Percentiles rank a stretch among this genome's conserved stretches.
Conservation (phyloP, 2,329 filamentous ascomycete genomes). For the Diplodia scrobiculata region DNA sequence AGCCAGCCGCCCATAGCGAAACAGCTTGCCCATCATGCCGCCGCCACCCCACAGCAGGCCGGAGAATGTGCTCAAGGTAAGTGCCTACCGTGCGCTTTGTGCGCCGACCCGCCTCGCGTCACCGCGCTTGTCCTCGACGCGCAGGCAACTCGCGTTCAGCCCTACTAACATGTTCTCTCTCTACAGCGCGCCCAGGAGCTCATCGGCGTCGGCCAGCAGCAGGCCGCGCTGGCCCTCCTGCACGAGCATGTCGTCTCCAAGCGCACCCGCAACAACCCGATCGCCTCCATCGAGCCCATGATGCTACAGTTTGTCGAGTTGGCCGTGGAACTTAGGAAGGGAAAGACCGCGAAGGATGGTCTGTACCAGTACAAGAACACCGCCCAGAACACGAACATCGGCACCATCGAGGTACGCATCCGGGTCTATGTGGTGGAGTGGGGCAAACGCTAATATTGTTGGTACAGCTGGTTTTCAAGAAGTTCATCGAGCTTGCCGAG, state of each 20-base stretch:
- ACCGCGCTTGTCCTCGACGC: conserved; percentile 31
- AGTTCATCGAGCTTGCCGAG: conserved; percentile 96
- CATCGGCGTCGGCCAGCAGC: conserved; percentile 92
- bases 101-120: conserved; percentile 30
- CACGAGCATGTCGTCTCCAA: conserved; percentile 99
- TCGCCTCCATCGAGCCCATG: conserved; percentile 92
- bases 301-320: conserved; percentile 98
- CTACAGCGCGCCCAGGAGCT: conserved; percentile 86
- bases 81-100: conserved; percentile 26
- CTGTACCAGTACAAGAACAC: conserved; percentile 99
- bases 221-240: conserved; percentile 88
- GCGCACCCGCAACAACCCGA: conserved; percentile 94
- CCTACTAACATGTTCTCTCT: conserved; percentile 23
- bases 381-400: conserved; percentile 97
- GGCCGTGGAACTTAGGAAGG: conserved; percentile 95
- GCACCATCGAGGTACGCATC: conserved; percentile 84
- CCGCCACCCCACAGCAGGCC: conserved; percentile 96
- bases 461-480: conserved; percentile 76
- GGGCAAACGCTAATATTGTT: conserved; percentile 7
- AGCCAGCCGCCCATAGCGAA: conserved; percentile 31
- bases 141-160: conserved; percentile 15
- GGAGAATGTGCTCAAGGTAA: conserved; percentile 90
- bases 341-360: conserved; percentile 97
- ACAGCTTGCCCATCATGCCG: conserved; percentile 66
- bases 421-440: conserved; percentile 10